Evolutionary conservation across 108 stramenopile species (phyloP).

Genomic region (Nitzschia palea): DNA sequence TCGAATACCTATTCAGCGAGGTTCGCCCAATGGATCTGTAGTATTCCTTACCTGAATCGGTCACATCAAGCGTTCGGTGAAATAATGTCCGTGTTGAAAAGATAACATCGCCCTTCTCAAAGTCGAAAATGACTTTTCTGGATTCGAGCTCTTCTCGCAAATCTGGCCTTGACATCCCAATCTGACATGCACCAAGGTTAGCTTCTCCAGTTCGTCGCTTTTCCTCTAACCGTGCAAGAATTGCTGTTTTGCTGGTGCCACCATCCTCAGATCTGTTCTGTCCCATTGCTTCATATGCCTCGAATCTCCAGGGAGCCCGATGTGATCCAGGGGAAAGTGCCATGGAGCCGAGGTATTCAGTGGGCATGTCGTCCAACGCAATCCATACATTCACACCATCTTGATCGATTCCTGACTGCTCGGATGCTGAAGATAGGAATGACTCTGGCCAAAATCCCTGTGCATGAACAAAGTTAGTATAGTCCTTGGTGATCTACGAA

Average conservation of each 20-base stretch:
- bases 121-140: slow-evolving; percentile 15
- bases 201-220: slow-evolving; percentile 4
- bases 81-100: slow-evolving; percentile 34
- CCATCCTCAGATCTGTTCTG: slow-evolving; percentile 40
- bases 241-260: slow-evolving; percentile 3
- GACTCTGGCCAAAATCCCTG: slow-evolving; percentile 31
- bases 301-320: slow-evolving; percentile 41
- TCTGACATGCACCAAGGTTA: slow-evolving; percentile 2
- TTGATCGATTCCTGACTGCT: slow-evolving; percentile 11
- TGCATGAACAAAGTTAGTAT: neutral
- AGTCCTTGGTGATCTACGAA: too few species aligned
- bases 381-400: slow-evolving; percentile 44
- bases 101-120: slow-evolving; percentile 28
- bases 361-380: slow-evolving; percentile 33
- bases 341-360: slow-evolving; percentile 26
- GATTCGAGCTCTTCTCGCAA: slow-evolving; percentile 1
- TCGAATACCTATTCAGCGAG: slow-evolving; percentile 30
- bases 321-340: slow-evolving; percentile 39
- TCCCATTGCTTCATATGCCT: slow-evolving; percentile 47
- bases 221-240: slow-evolving; percentile 1
- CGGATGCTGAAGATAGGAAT: neutral
- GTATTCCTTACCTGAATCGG: slow-evolving; percentile 10
- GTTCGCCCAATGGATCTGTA: slow-evolving; percentile 5
- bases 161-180: neutral
- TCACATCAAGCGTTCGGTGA: slow-evolving; percentile 28